Evolutionary conservation across 257 asterid genomes (phyloP).

Genomic region (Solanum piurae): DNA sequence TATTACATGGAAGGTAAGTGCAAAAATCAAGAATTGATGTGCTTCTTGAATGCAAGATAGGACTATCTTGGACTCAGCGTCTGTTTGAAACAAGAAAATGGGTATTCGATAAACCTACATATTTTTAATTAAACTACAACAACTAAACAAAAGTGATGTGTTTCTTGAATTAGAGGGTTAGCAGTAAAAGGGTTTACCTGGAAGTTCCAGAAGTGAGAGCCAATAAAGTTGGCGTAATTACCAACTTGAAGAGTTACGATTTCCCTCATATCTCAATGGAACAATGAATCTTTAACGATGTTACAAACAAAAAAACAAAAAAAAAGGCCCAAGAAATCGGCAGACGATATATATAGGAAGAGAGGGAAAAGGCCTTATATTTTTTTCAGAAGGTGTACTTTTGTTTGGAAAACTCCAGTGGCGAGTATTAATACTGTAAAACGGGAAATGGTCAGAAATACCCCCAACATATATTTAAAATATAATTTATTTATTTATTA

Average conservation of each 20-base stretch:
- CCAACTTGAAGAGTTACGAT: constrained; percentile 71
- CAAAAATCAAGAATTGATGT: neutral
- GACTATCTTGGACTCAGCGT: neutral
- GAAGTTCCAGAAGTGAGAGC: constrained; percentile 97
- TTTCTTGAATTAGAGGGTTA: neutral
- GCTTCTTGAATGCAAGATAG: neutral
- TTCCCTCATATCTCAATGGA: constrained; percentile 43
- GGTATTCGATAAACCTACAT: neutral
- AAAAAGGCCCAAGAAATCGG: neutral
- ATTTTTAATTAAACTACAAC: neutral
- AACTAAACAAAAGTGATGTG: neutral
- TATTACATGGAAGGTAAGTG: neutral
- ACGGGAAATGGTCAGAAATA: neutral
- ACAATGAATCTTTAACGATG: neutral
- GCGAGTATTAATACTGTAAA: neutral
- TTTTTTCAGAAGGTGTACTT: no score
- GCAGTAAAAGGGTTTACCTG: constrained; percentile 31
- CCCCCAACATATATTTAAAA: no score
- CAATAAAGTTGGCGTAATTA: constrained; percentile 64
- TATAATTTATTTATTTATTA: neutral
- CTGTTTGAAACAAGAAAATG: neutral
- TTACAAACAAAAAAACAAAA: neutral
- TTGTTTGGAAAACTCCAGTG: no score
- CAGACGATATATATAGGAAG: neutral
- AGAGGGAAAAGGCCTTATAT: neutral